Evolutionary conservation across 2,329 filamentous ascomycete genomes (phyloP), one percentile per base, ranked within the genome.

Genomic region (Escovopsis weberi): DNA sequence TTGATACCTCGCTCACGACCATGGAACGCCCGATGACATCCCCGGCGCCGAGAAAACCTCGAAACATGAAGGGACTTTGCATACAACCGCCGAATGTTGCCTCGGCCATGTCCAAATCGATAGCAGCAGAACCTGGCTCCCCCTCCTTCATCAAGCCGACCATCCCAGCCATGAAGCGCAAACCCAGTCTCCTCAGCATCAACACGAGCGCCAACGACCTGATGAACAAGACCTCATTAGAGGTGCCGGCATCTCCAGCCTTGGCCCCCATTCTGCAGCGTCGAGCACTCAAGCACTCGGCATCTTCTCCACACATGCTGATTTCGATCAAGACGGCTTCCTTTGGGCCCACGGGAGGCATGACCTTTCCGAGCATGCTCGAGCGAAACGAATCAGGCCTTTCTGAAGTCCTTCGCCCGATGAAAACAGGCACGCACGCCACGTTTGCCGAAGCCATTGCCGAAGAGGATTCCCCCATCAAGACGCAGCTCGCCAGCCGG

Each of bases 61-160:
- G 83, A 45, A 91, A 91, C 55, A 80, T 87, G 63, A 91, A 91
- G 62, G 84, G 84, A 34, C 69, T 91, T 4, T 87, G 82, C 2
- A 83, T 91, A 38, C 83, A 88, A 53, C 78, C 71, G 42, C 80
- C 67, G 0, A 67, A 72, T 39, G 62, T 61, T 10, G 56, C 61
- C 39, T 62, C 64, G 33, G 61, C 68, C 8, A 63, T 70, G 53
- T 58, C 72, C 50, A 61, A 68, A 9, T 63, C 67, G 1, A 61
- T 75, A 42, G 65, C 71, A 10, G 77, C 79, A 0, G 82, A 84
- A 35, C 81, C 84, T 6, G 69, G 76, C 2, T 85, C 82, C 2
- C 82, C 82, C 4, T 77, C 77, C 2, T 91, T 91, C 55, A 86
- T 88, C 54, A 87, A 87, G 59, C 85, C 85, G 8, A 74, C 72